Conservation (phyloP, 78 protist genomes). For the Dictyostelium citrinum region DNA sequence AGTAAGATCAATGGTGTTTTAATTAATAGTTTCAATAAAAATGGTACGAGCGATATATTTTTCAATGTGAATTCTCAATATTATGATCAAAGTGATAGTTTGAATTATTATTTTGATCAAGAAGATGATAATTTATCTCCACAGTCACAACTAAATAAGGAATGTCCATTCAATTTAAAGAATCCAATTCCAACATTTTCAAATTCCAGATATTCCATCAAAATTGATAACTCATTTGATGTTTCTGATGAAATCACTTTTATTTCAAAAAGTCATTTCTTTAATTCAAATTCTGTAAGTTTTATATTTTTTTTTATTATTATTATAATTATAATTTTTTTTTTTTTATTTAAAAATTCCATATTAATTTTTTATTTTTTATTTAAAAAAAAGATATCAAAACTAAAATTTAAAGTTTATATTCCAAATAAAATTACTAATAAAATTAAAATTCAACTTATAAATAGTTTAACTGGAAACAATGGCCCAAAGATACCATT, state of each 20-base stretch:
- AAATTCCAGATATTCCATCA: constrained; percentile 2
- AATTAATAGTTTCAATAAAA: background rate
- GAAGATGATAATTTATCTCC: background rate
- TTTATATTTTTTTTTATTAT: background rate
- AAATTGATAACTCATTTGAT: background rate
- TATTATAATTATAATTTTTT: background rate
- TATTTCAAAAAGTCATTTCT: background rate
- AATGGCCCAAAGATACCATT: background rate
- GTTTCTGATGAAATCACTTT: background rate
- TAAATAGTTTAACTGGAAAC: background rate
- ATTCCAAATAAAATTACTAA: background rate
- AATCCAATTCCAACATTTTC: constrained; percentile 12
- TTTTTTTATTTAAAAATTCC: background rate
- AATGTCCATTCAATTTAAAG: background rate
- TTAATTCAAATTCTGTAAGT: background rate
- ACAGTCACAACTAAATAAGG: background rate
- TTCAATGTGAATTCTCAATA: background rate
- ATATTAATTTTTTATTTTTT: background rate
- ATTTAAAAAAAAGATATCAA: background rate
- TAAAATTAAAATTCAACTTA: background rate
- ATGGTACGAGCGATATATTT: background rate
- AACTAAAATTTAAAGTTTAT: background rate
- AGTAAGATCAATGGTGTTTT: background rate
- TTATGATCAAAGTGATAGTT: background rate
- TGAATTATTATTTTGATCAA: background rate